Evolutionary conservation across 148 eudicot genomes (phyloP), one percentile per base, ranked within the genome.

Genomic region (Oxyria digyna): DNA sequence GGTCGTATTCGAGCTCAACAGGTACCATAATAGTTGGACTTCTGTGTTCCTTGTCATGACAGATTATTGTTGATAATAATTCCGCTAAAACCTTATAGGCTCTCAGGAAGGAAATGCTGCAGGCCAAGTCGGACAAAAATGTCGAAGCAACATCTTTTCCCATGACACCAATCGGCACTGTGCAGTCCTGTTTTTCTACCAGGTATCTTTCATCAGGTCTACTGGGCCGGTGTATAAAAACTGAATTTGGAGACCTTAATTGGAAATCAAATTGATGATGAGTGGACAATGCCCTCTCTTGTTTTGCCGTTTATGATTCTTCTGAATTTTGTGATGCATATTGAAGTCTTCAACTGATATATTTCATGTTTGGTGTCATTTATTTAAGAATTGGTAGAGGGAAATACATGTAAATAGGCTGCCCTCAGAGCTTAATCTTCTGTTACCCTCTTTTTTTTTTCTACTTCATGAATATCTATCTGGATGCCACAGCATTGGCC

Each of bases 1-100:
- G 97, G 96, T 57, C 96, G 97, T 17, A 87, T 89, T 62, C 81
- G 87, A 75, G 92, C 93, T 81, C 96, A 91, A 43, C 82, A 89
- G 96, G 97, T 88, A 66, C 46, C 15, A 8, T 26, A 37, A 59
- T 59, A 10, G 33, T 31, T 24, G 31, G 65, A 59, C 8, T 59
- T 26, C 14, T 63, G 23, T 63, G 42, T 8, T 63, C 67, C 31
- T 14, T 63, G 21, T 62, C 37, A 62, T 29, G 12, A 17, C 41
- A 15, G 17, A 57, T 38, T 4, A 38, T 14, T 43, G 70, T 21
- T 48, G 35, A 14, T 69, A 41, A 46, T 69, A 15, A 14, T 46
- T 17, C 48, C 18, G 1, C 33, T 27, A 7, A 10, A 3, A 21
- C 55, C 2, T 31, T 59, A 64, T 72, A 92, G 97, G 96, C 79